Conservation (phyloP, 345 rosid genomes). For the Eucalyptus marginata region DNA sequence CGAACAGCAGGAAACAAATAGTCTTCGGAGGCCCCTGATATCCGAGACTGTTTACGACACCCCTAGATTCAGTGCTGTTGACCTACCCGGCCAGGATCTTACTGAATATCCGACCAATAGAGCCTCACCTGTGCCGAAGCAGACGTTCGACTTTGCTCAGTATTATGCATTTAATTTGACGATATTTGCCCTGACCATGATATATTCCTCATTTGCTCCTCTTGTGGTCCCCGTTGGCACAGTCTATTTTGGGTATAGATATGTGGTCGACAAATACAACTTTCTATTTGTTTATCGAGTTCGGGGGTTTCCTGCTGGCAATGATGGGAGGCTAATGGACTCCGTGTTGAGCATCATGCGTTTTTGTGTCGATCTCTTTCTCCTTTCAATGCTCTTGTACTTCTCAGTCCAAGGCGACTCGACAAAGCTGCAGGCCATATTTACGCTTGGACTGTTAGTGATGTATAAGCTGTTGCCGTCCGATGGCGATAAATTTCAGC, state of each 20-base stretch:
- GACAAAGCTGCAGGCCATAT: slow-evolving; percentile 91
- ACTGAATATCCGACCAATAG: slow-evolving; percentile 73
- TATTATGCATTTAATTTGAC: slow-evolving; percentile 94
- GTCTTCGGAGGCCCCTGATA: slow-evolving; percentile 68
- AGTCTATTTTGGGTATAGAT: slow-evolving; percentile 87
- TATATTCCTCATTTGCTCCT: slow-evolving; percentile 87
- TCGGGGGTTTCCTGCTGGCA: slow-evolving; percentile 90
- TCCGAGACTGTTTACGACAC: slow-evolving; percentile 52
- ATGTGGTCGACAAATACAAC: slow-evolving; percentile 93
- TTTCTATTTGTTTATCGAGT: slow-evolving; percentile 91
- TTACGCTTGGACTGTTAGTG: slow-evolving; percentile 76
- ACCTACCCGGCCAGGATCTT: slow-evolving; percentile 60
- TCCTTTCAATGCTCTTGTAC: slow-evolving; percentile 74
- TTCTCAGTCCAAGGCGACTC: slow-evolving; percentile 92
- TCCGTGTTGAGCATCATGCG: slow-evolving; percentile 75
- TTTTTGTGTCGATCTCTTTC: slow-evolving; percentile 82
- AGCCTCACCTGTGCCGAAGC: slow-evolving; percentile 87
- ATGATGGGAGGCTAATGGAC: slow-evolving; percentile 97
- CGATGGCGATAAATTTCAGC: slow-evolving; percentile 45
- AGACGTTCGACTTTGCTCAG: slow-evolving; percentile 93
- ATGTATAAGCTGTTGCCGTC: slow-evolving; percentile 84
- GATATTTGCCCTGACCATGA: slow-evolving; percentile 84
- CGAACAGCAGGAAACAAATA: slow-evolving; percentile 46
- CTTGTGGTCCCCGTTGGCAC: slow-evolving; percentile 94
- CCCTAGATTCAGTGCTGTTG: slow-evolving; percentile 32